A percentile compares a stretch with the other conserved stretches of the same genome.
Conservation (phyloP, 176 grass and related monocot species). For the Cocos nucifera region DNA sequence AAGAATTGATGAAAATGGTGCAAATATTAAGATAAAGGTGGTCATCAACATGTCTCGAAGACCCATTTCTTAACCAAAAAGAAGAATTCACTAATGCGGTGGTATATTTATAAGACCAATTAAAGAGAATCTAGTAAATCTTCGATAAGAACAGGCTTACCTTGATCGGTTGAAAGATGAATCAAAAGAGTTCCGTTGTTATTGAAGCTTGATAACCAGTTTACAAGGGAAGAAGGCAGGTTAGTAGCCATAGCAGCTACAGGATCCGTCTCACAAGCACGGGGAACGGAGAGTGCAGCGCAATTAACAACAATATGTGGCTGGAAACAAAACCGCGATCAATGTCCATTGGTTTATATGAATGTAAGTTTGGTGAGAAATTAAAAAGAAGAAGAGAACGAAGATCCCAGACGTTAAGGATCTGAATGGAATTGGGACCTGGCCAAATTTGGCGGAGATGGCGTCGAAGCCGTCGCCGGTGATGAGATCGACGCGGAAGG, state of each 20-base stretch:
- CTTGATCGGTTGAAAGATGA: slow-evolving; percentile 96
- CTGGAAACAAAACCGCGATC: slow-evolving; percentile 21
- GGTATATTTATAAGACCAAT: no score
- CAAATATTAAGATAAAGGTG: no score
- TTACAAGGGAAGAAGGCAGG: slow-evolving; percentile 52
- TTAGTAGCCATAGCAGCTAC: slow-evolving; percentile 65
- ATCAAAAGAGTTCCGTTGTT: slow-evolving; percentile 44
- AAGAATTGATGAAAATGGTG: no score
- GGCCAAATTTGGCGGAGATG: slow-evolving; percentile 45
- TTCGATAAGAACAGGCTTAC: slow-evolving; percentile 10
- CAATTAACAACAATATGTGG: slow-evolving; percentile 82
- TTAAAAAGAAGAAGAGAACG: no score
- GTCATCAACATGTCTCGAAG: no score
- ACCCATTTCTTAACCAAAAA: no score
- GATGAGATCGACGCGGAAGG: slow-evolving; percentile 60
- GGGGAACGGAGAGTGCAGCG: slow-evolving; percentile 73
- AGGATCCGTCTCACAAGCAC: slow-evolving; percentile 66
- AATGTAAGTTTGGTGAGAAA: background rate
- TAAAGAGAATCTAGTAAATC: no score
- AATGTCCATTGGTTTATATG: background rate
- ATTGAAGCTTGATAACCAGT: slow-evolving; percentile 46
- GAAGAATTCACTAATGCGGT: no score
- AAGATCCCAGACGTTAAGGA: no score
- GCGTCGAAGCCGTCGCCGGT: slow-evolving; percentile 45
- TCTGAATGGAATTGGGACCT: slow-evolving; percentile 27